Base-by-base conservation (phyloP, 345 rosid genomes). In the Salix koriyanagi region DNA sequence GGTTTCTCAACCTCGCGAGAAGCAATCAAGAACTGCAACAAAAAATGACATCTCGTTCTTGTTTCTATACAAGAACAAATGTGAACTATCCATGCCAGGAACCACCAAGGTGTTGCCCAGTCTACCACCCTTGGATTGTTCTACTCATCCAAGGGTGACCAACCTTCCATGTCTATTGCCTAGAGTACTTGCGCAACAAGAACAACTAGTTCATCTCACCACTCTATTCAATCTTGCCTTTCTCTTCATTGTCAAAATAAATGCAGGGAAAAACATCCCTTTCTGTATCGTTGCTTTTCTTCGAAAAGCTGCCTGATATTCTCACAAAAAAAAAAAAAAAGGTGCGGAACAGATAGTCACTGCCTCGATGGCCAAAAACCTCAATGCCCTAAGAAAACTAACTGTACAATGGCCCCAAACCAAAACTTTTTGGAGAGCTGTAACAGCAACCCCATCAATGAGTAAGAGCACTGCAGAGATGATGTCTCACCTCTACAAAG, bases 391-490 rank as follows among this genome's bases (percentile, higher is more conserved):
- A 72, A 1, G 28, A 48, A 48, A 66, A 65, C 37, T 37, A 73
- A 67, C 73, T 67, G 73, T 67, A 67, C 81, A 73, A 67, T 21
- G 10, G 48, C 69, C 15, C 61, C 58, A 32, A 42, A 67, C 44
- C 72, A 78, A 78, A 72, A 78, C 32, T n/a, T 30, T 32, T 56
- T 28, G 70, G 48, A 21, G 79, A 60, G 73, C 80, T 67, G 42
- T 14, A 36, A 48, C 7, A 70, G 66, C 26, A 37, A 72, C 86
- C 56, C 75, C 58, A 4, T 28, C 28, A 50, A 48, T 41, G 62
- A 46, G 16, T 70, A 71, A 13, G 18, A 80, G 12, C 48, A 30
- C 50, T 16, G 36, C 41, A 62, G 25, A 13, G 62, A 41, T 46
- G 41, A 36, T 48, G 12, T 52, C 19, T 50, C 48, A 48, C 65